Base-by-base conservation (phyloP, 257 asterid genomes). In the Cruciata laevipes region DNA sequence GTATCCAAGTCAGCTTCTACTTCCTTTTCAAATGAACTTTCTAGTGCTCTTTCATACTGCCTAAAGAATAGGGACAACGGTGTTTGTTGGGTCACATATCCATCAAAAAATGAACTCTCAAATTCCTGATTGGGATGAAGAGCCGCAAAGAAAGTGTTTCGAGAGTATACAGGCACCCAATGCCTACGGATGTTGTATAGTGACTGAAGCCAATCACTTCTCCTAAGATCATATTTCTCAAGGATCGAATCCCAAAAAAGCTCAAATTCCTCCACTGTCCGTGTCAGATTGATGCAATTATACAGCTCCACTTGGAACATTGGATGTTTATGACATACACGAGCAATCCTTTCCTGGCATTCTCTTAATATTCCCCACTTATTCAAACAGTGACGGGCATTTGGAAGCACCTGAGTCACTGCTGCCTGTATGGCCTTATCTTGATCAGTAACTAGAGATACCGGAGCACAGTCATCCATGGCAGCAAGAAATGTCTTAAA, bases 111-210 rank as follows among this genome's bases (percentile, higher is more conserved):
- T 10, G 90, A 83, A 81, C 82, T 80, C 78, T 78, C 89, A 31
- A 73, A 73, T 71, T 87, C 92, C 75, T 69, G 79, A 73, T 77
- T 73, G 27, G 89, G 78, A 27, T 69, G 78, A 67, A 87, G 47
- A 32, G 86, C 80, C 51, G 95, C 98, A 78, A 82, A 85, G 76
- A 92, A 92, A 63, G 89, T 78, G 83, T 83, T 87, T 69, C 96
- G 89, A 69, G 78, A 92, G 79, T 92, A 89, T 73, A 75, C 96
- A 25, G 98, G 98, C 58, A 83, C 96, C 98, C 98, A 92, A 27
- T 80, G 93, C 73, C 63, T 76, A 61, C 98, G 95, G 73, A 85
- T 71, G 62, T 76, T 80, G 73, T 89, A 86, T 76, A 92, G 68
- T 33, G 95, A 82, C 64, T 80, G 96, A 77, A 92, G 95, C 98